Conservation (phyloP, 2,329 filamentous ascomycete species). For the Diaporthe caulivora region DNA sequence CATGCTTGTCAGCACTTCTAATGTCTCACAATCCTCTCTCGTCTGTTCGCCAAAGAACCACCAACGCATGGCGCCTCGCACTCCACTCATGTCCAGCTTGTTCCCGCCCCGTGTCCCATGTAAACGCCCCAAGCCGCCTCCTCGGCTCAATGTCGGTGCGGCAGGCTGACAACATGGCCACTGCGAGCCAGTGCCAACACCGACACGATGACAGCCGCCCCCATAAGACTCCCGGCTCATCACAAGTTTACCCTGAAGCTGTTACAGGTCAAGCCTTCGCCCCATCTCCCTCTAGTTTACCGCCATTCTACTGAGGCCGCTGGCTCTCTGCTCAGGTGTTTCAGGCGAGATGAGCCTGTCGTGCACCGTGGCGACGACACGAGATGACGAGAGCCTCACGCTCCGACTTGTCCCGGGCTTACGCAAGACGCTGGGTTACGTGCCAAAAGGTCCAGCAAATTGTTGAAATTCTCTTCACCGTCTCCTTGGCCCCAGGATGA, state of each 20-base stretch:
- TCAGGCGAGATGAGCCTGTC: conserved; percentile 34
- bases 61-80: background rate
- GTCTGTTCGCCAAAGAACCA: background rate
- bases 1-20: conserved; percentile 21
- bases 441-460: conserved; percentile 10
- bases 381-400: conserved; percentile 37
- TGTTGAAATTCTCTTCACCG: conserved; percentile 18
- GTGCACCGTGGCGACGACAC: conserved; percentile 30
- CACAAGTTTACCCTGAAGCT: background rate
- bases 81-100: background rate
- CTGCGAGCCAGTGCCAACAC: conserved; percentile 6
- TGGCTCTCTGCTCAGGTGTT: background rate
- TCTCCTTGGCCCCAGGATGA: conserved; percentile 15
- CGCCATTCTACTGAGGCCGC: conserved; percentile 34
- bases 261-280: conserved; percentile 21
- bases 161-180: conserved; percentile 15
- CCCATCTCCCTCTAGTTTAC: conserved; percentile 30
- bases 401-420: conserved; percentile 14
- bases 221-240: conserved; percentile 20
- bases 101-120: conserved; percentile 21
- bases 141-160: conserved; percentile 24
- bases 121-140: background rate
- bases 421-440: conserved; percentile 34
- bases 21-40: conserved; percentile 12
- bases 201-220: conserved; percentile 9